A percentile compares a stretch with the other conserved stretches of the same genome.
These are phyloP conservation scores for Tanacetum coccineum DNA, from an alignment of 129 eudicot species.

Conservation along the genomic window DNA sequence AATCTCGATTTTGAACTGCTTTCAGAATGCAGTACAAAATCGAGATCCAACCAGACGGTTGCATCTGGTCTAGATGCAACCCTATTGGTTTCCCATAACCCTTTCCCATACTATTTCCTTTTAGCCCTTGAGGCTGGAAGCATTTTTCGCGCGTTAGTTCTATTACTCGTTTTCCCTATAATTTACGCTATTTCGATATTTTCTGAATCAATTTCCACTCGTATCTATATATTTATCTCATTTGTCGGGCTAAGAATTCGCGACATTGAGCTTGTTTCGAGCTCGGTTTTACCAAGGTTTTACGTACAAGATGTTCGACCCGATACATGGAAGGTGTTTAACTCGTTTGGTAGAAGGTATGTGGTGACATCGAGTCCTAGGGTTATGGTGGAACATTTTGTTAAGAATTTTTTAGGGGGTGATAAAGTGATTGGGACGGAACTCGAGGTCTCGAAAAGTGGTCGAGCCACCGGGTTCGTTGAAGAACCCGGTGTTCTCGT, in stretches of 20 bases:
- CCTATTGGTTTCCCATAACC: conserved; percentile 47
- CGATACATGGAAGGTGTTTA: conserved; percentile 71
- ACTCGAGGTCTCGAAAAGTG: conserved; percentile 50
- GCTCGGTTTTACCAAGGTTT: conserved; percentile 79
- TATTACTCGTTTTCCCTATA: conserved; percentile 45
- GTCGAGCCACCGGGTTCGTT: conserved; percentile 82
- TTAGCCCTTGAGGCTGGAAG: conserved; percentile 85
- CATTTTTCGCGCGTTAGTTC: conserved; percentile 52
- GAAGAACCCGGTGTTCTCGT: conserved; percentile 63
- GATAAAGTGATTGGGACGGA: conserved; percentile 89
- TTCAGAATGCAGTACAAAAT: conserved; percentile 38
- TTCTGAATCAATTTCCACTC: conserved; percentile 44
- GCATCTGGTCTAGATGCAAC: conserved; percentile 81
- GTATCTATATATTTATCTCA: conserved; percentile 56
- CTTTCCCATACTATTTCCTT: conserved; percentile 80
- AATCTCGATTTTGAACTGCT: conserved; percentile 45
- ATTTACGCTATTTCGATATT: conserved; percentile 42
- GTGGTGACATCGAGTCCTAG: conserved; percentile 78
- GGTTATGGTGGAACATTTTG: conserved; percentile 78
- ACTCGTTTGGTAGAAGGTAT: conserved; percentile 67
- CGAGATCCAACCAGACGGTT: conserved; percentile 49
- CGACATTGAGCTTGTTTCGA: conserved; percentile 66
- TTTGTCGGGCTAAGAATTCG: conserved; percentile 50
- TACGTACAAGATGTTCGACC: conserved; percentile 76
- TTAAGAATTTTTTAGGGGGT: conserved; percentile 57